These are phyloP conservation scores for Colletotrichum acutatum DNA, from an alignment of 2,329 filamentous ascomycete genomes.

Conservation along the genomic window DNA sequence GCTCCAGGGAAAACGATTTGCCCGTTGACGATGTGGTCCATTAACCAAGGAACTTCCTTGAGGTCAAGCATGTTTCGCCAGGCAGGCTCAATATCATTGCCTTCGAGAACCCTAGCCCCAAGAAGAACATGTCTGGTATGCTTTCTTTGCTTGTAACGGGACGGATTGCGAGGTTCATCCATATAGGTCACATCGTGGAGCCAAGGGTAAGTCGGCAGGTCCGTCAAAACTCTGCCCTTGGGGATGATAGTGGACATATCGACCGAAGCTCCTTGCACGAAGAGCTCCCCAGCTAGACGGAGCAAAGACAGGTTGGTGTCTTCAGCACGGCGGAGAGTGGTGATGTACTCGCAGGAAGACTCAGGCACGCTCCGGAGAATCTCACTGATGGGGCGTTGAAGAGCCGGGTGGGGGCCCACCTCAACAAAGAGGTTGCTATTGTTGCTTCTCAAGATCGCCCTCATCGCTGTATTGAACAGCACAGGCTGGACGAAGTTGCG, in stretches of 20 bases:
- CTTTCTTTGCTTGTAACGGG: slow-evolving; percentile 15
- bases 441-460: slow-evolving; percentile 28
- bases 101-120: slow-evolving; percentile 17
- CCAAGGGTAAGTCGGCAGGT: slow-evolving; percentile 26
- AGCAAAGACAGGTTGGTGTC: slow-evolving; percentile 57
- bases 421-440: slow-evolving; percentile 36
- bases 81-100: slow-evolving; percentile 19
- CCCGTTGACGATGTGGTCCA: slow-evolving; percentile 25
- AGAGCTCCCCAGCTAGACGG: slow-evolving; percentile 56
- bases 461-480: slow-evolving; percentile 54
- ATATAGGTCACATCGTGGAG: slow-evolving; percentile 15
- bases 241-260: slow-evolving; percentile 45
- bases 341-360: slow-evolving; percentile 47
- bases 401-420: slow-evolving; percentile 39
- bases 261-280: slow-evolving; percentile 54
- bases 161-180: slow-evolving; percentile 13
- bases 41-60: slow-evolving; percentile 25
- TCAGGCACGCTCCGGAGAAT: slow-evolving; percentile 46
- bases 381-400: slow-evolving; percentile 38
- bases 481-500: slow-evolving; percentile 54
- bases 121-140: slow-evolving; percentile 14
- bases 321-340: slow-evolving; percentile 61
- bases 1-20: slow-evolving; percentile 25
- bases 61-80: slow-evolving; percentile 29
- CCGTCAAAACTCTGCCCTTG: slow-evolving; percentile 7